These are phyloP conservation scores for Striga hermonthica DNA, from an alignment of 305 asterid genomes.

Conservation along the genomic window DNA sequence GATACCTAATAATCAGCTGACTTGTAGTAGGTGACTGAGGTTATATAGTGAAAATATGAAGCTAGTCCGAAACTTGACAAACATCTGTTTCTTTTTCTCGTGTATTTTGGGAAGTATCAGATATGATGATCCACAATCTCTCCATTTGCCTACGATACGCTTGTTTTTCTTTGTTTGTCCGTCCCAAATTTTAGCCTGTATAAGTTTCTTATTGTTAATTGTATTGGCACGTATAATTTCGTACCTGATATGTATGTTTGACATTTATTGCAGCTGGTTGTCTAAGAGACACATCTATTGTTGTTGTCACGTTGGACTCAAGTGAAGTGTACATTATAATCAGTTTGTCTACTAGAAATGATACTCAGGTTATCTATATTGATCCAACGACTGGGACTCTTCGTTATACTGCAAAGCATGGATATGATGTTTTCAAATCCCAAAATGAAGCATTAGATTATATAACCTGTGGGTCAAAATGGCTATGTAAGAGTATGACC, in stretches of 20 bases:
- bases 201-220: not conserved
- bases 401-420: conserved; percentile 56
- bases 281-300: conserved; percentile 74
- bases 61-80: conserved; percentile 1
- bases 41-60: not conserved
- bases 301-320: conserved; percentile 78
- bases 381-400: conserved; percentile 96
- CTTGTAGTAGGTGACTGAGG: not conserved
- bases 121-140: not conserved
- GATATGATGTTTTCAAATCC: conserved; percentile 79
- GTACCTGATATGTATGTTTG: conserved; percentile 26
- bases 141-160: too few relatives aligned
- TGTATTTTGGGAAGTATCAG: not conserved
- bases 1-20: not conserved
- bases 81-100: not conserved
- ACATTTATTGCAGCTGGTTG: conserved; percentile 45
- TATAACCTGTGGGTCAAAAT: conserved; percentile 76
- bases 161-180: not conserved
- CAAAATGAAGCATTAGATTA: conserved; percentile 77
- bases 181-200: not conserved
- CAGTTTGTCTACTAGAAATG: conserved; percentile 74
- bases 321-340: conserved; percentile 79
- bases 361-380: conserved; percentile 91
- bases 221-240: conserved; percentile 3
- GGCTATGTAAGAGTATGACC: conserved; percentile 58